Conservation (phyloP, 805 yeast genomes). For the Candida wancherniae region DNA sequence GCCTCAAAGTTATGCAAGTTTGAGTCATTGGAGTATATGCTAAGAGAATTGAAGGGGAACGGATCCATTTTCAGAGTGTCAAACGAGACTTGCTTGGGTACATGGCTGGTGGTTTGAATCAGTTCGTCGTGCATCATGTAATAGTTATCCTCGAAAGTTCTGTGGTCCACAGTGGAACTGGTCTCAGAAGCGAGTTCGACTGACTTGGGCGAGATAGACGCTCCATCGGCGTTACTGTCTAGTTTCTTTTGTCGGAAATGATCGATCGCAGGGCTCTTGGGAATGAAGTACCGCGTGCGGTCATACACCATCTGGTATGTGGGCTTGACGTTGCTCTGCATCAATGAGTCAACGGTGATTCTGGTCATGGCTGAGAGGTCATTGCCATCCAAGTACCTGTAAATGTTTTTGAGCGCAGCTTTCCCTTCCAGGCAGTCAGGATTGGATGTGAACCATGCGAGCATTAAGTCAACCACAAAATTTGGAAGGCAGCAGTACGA, state of each 20-base stretch:
- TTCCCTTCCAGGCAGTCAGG: slow-evolving; percentile 1
- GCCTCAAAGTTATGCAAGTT: slow-evolving; percentile 31
- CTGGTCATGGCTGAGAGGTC: slow-evolving; percentile 21
- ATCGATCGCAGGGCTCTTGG: slow-evolving; percentile 14
- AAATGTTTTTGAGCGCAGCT: slow-evolving; percentile 18
- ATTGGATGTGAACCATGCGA: slow-evolving; percentile 5
- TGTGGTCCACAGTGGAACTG: slow-evolving; percentile 12
- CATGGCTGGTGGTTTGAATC: slow-evolving; percentile 28
- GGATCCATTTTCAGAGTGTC: slow-evolving; percentile 19
- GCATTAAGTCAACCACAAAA: slow-evolving; percentile 10
- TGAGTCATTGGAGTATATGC: slow-evolving; percentile 36
- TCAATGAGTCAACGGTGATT: slow-evolving; percentile 26
- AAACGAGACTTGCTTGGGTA: slow-evolving; percentile 15
- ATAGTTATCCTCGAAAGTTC: slow-evolving; percentile 28
- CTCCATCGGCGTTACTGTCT: slow-evolving; percentile 6
- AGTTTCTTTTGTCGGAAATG: too few relatives aligned
- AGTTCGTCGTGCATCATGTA: slow-evolving; percentile 30
- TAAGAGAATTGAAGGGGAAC: slow-evolving; percentile 33
- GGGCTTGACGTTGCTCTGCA: slow-evolving; percentile 26
- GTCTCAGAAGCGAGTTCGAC: slow-evolving; percentile 4
- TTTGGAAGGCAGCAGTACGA: slow-evolving; percentile 38
- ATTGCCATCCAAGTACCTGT: slow-evolving; percentile 19
- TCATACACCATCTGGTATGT: slow-evolving; percentile 24
- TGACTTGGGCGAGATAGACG: slow-evolving; percentile 10
- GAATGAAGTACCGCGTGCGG: slow-evolving; percentile 29